Base-by-base conservation (phyloP, 2,329 filamentous ascomycete genomes). In the Arthrobotrys pseudoclavata region DNA sequence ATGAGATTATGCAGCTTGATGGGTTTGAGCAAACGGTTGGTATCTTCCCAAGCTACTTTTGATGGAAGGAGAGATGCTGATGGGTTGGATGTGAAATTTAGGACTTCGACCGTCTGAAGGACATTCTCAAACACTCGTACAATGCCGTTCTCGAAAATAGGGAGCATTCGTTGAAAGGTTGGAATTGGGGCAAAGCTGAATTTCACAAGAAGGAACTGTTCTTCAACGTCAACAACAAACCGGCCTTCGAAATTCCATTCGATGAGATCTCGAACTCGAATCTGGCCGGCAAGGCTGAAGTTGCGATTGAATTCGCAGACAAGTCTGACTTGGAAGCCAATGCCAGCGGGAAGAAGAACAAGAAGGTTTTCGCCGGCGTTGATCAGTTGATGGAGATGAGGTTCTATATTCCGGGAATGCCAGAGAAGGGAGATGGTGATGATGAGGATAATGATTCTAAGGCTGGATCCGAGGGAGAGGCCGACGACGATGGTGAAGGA, bases 101-200 rank as follows among this genome's bases (percentile, higher is more conserved):
- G 88, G 95, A 99, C 84, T 92, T 93, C 81, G 96, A 99, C 80
- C 92, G 96, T 69, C 86, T 97, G 13, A 88, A 87, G 85, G 97
- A 97, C 84, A 89, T 96, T 81, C 97, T 99, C 88, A 98, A 97
- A 86, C 92, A 95, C 82, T 98, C 95, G 93, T 99, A 98, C 85
- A 96, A 93, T 85, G 91, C 96, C 82, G 94, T 91, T 82, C 88
- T 99, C 75, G 94, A 98, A 84, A 92, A 89, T 84, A 93, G 93
- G 84, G 96, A 99, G 85, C 96, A 98, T 84, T 94, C 96, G 24
- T 86, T 99, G 75, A 90, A 96, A 81, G 96, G 96, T 70, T 99
- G 96, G 96, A 99, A 99, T 84, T 99, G 96, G 96, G 96, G 96
- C 82, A 99, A 98, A 85, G 93, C 93, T 80, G 96, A 99, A 82